phyloP scores from a whole-genome alignment of 257 asterid genomes.

The Anisodus acutangulus region DNA sequence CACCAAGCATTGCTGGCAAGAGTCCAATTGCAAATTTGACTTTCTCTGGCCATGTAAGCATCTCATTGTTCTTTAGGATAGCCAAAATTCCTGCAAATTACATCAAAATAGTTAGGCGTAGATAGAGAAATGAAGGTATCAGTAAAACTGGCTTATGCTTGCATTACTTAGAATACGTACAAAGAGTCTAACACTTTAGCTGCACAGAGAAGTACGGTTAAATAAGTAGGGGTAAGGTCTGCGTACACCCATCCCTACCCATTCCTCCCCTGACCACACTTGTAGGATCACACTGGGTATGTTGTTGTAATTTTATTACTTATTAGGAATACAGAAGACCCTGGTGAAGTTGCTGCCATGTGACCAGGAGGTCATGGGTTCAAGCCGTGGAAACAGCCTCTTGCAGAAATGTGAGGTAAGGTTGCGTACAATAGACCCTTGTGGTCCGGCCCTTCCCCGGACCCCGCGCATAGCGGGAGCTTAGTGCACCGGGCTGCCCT shows the following conservation, averaged over 20 bases:
- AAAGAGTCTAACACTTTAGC: neutral
- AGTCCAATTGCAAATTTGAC: conserved; percentile 94
- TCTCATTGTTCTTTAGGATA: conserved; percentile 90
- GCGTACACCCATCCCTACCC: too few species aligned
- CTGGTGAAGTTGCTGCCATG: too few species aligned
- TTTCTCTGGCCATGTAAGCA: conserved; percentile 99
- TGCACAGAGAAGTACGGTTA: neutral
- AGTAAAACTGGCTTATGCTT: neutral
- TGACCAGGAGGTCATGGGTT: too few species aligned
- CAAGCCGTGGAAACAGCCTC: too few species aligned
- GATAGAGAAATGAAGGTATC: neutral
- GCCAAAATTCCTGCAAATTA: conserved; percentile 77
- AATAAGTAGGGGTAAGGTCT: too few species aligned
- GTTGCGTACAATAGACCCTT: too few species aligned
- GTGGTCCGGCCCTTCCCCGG: too few species aligned
- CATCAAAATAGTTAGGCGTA: neutral
- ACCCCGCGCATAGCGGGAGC: too few species aligned
- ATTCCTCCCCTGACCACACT: too few species aligned
- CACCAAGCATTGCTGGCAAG: conserved; percentile 94
- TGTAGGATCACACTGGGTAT: too few species aligned
- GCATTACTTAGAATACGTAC: neutral
- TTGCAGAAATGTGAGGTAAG: too few species aligned
- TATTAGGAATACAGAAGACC: neutral
- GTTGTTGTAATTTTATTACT: neutral
- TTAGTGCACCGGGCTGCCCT: too few species aligned